Base-by-base conservation (phyloP, 495 filamentous ascomycete species). In the Penicillium nucicola region DNA sequence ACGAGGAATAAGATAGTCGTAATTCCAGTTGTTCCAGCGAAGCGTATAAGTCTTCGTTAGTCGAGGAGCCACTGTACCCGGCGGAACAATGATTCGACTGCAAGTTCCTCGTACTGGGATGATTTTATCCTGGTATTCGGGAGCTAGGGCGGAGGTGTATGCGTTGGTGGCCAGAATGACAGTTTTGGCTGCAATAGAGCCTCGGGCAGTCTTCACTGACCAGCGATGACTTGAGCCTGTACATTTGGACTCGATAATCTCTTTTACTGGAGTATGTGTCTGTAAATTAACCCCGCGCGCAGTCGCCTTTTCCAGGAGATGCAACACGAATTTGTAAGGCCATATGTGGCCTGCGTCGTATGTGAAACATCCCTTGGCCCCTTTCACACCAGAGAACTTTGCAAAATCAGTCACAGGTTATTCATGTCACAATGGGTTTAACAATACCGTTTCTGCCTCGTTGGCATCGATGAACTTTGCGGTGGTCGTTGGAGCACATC, bases 301-400 rank as follows among this genome's bases (percentile, higher is more conserved):
- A 1, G 93, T 64, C 0, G 84, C 71, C 0, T 69, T 68, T 55
- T 85, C 77, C 1, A 95, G 66, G 1, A 91, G 71, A 50, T 78
- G 80, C 7, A 83, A 67, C 8, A 93, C 82, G 18, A 92, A 78
- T 65, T 95, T 95, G 64, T 93, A 95, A 0, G 90, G 90, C 89
- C 88, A 95, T 5, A 83, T 61, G 30, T 71, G 69, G 0, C 67
- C 78, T 2, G 80, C 72, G 2, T 63, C 58, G 11, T 66, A 67
- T 4, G 53, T 55, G 37, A 71, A 66, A 11, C 71, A 77, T 0
- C 76, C 66, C 14, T 48, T 64, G 0, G 77, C 77, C 4, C 74
- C 78, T 32, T 73, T 70, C 13, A 81, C 78, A 17, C 69, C 72
- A 5, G 74, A 70, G 35, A 79, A 64, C 54, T 72, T 5, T 5